Conservation (phyloP, 2,329 filamentous ascomycete genomes). For the Myriosclerotinia scirpicola region DNA sequence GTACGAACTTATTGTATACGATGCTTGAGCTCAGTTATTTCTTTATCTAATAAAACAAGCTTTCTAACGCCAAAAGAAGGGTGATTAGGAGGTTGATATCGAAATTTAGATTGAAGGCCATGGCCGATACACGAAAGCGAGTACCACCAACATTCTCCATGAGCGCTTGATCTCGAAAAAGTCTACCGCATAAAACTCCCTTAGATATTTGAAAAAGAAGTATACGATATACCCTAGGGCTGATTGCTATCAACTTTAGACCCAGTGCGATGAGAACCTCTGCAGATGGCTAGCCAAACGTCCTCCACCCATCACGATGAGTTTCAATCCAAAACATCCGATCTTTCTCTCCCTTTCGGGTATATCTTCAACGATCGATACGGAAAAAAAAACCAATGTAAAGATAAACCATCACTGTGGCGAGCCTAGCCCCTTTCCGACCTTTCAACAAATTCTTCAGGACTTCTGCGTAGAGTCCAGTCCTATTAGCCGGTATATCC, state of each 20-base stretch:
- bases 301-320: too few relatives aligned
- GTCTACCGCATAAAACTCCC: too few relatives aligned
- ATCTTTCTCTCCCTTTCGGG: too few relatives aligned
- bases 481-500: constrained; percentile 37
- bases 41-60: neutral
- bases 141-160: neutral
- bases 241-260: too few relatives aligned
- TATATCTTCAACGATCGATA: constrained; percentile 31
- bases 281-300: too few relatives aligned
- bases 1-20: neutral
- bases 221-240: too few relatives aligned
- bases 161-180: too few relatives aligned
- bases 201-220: too few relatives aligned
- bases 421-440: constrained; percentile 35
- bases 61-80: neutral
- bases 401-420: constrained; percentile 34
- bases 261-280: too few relatives aligned
- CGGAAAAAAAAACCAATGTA: constrained; percentile 36
- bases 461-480: constrained; percentile 39
- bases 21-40: neutral
- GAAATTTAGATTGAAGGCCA: neutral
- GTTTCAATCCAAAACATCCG: too few relatives aligned
- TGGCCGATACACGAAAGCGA: neutral
- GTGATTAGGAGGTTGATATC: neutral
- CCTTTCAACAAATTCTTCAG: neutral